Base-by-base conservation (phyloP, 768 basidiomycete genomes). In the Clitopilus hobsonii region DNA sequence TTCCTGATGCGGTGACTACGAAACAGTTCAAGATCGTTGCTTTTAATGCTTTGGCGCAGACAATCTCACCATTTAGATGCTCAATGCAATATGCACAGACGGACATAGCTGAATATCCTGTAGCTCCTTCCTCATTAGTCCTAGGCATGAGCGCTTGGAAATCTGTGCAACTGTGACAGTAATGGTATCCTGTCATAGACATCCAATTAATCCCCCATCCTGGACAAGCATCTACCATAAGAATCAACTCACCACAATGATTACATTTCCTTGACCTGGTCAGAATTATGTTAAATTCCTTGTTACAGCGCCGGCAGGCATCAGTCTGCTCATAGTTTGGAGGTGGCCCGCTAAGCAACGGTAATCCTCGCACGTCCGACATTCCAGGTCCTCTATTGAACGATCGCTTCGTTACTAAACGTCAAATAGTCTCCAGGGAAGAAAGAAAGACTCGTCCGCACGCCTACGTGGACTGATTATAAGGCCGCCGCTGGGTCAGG, bases 71-170 rank as follows among this genome's bases (percentile, higher is more conserved):
- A 26, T 68, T 82, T 36, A 92, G 68, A 60, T 78, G 74, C 53
- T 91, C 88, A 51, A 89, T 83, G 67, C 90, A 92, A 65, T 73
- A 89, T 0, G 74, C 85, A 62, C 90, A 92, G 28, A 92, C 90
- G 24, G 75, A 69, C 58, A 81, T 78, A 6, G 72, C 63, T 62
- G 88, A 86, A 65, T 91, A 86, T 3, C 89, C 89, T 11, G 74
- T 27, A 10, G 26, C 27, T 27, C 18, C 66, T 27, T 73, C 78
- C 8, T 78, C 79, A n/a, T n/a, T n/a, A 23, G 62, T 58, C 6
- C 87, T 77, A n/a, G 89, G 89, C 83, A 89, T 83, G 36, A 92
- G 74, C 0, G 88, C 90, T 63, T 85, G 86, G 66, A 80, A 90
- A 63, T 91, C 89, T 1, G 83, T 75, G 67, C 90, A 92, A 38